Evolutionary conservation across 352 stramenopile species (phyloP).

Genomic region (Phytopythium delawarense): DNA sequence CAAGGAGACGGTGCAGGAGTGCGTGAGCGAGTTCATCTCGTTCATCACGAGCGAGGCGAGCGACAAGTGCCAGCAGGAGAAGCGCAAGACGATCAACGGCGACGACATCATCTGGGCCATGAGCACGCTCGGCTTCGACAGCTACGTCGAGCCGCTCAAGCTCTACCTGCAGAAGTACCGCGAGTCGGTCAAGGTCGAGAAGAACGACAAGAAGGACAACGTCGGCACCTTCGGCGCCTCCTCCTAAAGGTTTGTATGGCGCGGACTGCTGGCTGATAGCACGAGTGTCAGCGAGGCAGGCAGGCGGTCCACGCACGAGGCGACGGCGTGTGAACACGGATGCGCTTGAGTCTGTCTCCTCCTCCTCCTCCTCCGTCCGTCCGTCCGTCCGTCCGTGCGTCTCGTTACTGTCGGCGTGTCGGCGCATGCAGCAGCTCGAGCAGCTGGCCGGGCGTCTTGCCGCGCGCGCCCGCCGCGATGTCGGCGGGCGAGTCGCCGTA

Average conservation of each 20-base stretch:
- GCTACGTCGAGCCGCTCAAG: constrained; percentile 99
- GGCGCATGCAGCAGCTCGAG: constrained; percentile 29
- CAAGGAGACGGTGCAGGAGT: constrained; percentile 99
- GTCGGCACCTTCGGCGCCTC: constrained; percentile 82
- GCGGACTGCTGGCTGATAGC: too few relatives aligned
- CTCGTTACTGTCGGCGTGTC: not conserved
- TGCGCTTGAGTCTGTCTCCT: not conserved
- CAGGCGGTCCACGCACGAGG: too few relatives aligned
- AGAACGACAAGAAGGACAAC: constrained; percentile 91
- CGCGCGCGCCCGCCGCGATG: constrained; percentile 27
- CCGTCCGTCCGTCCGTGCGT: too few relatives aligned
- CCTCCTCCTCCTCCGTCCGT: not conserved
- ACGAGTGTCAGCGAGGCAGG: too few relatives aligned
- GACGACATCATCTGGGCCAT: constrained; percentile 99
- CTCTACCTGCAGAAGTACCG: constrained; percentile 99
- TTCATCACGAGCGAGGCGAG: constrained; percentile 99
- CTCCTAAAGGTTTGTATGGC: constrained; percentile 34
- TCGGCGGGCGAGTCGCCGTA: constrained; percentile 55
- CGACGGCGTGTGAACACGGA: not conserved
- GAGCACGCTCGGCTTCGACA: constrained; percentile 99
- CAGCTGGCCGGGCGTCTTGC: constrained; percentile 39
- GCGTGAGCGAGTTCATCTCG: constrained; percentile 99
- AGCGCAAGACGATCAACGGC: constrained; percentile 99
- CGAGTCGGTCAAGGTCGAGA: constrained; percentile 91
- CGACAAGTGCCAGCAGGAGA: constrained; percentile 99